phyloP scores from a whole-genome alignment of 352 stramenopile genomes.

The Globisporangium parvum region DNA sequence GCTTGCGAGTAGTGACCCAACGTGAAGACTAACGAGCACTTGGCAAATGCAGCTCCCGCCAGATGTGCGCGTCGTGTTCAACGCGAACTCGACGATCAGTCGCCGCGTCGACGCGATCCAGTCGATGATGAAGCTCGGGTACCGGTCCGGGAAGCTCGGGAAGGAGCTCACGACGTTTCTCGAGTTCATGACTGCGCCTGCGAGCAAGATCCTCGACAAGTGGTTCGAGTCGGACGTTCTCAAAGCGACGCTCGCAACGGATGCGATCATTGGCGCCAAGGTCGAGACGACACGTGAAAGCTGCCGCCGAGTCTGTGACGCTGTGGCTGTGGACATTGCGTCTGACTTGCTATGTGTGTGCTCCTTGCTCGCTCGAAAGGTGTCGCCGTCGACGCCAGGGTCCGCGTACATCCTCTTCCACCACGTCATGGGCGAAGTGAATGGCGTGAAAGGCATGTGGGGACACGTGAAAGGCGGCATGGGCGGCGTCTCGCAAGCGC shows the following conservation, averaged over 20 bases:
- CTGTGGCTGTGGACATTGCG: neutral
- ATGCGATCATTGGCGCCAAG: constrained; percentile 89
- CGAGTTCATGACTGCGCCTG: constrained; percentile 86
- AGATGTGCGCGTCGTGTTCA: constrained; percentile 66
- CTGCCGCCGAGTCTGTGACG: neutral
- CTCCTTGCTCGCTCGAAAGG: constrained; percentile 16
- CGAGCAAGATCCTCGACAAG: constrained; percentile 82
- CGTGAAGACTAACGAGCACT: neutral
- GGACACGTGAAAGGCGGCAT: constrained; percentile 88
- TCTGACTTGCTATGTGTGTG: neutral
- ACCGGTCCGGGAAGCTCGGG: constrained; percentile 59
- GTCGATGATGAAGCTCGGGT: constrained; percentile 56
- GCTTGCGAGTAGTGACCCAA: too few relatives aligned
- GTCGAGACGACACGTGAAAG: constrained; percentile 13
- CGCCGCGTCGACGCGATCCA: constrained; percentile 59
- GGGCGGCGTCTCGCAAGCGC: constrained; percentile 68
- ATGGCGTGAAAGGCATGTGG: constrained; percentile 85
- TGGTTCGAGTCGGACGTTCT: constrained; percentile 90
- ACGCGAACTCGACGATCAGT: constrained; percentile 37
- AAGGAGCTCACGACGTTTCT: constrained; percentile 75
- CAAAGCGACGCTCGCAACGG: constrained; percentile 88
- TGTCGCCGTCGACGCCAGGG: constrained; percentile 76
- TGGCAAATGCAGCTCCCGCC: constrained; percentile 40
- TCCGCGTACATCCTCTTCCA: constrained; percentile 90
- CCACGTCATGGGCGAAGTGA: constrained; percentile 90